Evolutionary conservation across 257 asterid species (phyloP).

Genomic region (Forsythia viridissima): DNA sequence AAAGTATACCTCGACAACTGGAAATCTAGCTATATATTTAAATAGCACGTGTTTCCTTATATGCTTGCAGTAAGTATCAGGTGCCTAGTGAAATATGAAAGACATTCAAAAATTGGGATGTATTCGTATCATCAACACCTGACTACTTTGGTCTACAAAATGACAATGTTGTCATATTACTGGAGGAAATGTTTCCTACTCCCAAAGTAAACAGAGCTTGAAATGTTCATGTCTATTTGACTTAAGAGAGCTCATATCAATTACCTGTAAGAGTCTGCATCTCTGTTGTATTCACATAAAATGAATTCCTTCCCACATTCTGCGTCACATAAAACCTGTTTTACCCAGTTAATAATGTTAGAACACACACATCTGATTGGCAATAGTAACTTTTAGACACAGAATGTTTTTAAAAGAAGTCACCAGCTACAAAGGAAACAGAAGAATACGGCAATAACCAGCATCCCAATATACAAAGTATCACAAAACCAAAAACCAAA

Average conservation of each 20-base stretch:
- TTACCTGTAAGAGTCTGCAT: constrained; percentile 98
- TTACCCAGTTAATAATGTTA: constrained; percentile 17
- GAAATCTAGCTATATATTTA: not conserved
- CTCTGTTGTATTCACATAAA: constrained; percentile 94
- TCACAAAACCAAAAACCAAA: not conserved
- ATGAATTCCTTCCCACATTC: constrained; percentile 87
- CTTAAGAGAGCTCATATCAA: constrained; percentile 6
- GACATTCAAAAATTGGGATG: constrained; percentile 7
- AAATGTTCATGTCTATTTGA: not conserved
- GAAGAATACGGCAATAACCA: not conserved
- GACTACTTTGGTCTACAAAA: not conserved
- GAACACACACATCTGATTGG: not conserved
- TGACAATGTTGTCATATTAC: not conserved
- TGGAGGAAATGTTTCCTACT: not conserved
- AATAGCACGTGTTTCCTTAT: not conserved
- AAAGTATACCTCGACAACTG: not conserved
- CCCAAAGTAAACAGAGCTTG: not conserved
- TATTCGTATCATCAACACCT: not conserved
- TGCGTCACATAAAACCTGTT: constrained; percentile 80
- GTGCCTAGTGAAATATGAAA: not conserved
- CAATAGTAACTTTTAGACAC: not conserved
- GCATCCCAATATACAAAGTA: not conserved
- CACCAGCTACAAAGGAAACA: not conserved
- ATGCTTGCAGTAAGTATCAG: constrained; percentile 18
- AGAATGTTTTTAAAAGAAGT: not conserved